Evolutionary conservation across 2,329 filamentous ascomycete genomes (phyloP).

Genomic region (Fusarium sp.): DNA sequence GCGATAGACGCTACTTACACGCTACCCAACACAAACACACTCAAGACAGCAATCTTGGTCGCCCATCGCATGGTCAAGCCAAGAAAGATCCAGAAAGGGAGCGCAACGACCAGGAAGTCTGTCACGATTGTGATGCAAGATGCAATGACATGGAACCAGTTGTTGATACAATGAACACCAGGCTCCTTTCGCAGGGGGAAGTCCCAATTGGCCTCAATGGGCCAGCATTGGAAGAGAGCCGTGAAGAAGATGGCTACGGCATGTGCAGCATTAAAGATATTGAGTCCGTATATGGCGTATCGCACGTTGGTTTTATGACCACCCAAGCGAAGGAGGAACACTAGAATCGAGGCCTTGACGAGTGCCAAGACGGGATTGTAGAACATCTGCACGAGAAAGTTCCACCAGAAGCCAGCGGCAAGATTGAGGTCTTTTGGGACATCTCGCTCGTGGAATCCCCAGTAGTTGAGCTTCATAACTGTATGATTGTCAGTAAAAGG

Average conservation of each 20-base stretch:
- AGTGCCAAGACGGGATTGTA: conserved; percentile 58
- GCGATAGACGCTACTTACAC: conserved; percentile 40
- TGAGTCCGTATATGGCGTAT: conserved; percentile 24
- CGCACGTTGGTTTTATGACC: conserved; percentile 47
- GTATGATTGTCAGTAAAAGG: rapidly evolving
- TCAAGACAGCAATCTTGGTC: conserved; percentile 51
- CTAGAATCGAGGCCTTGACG: conserved; percentile 55
- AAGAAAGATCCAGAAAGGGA: conserved; percentile 54
- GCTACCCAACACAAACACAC: conserved; percentile 51
- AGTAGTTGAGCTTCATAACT: conserved; percentile 48
- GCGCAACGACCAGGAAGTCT: conserved; percentile 50
- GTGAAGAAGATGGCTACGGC: conserved; percentile 50
- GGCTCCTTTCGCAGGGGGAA: conserved; percentile 27
- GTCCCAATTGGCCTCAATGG: conserved; percentile 48
- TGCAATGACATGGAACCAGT: conserved; percentile 46
- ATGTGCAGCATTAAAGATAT: conserved; percentile 43
- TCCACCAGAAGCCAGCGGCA: conserved; percentile 44
- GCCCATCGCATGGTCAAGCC: conserved; percentile 50
- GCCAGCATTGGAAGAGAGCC: conserved; percentile 52
- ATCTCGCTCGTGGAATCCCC: conserved; percentile 40
- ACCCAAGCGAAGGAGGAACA: conserved; percentile 56
- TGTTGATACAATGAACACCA: conserved; percentile 47
- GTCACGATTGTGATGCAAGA: conserved; percentile 53
- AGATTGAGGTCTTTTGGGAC: conserved; percentile 36
- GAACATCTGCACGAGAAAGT: conserved; percentile 52